These are phyloP conservation scores for Mallotus japonicus DNA, from an alignment of 441 rosid genomes.

Conservation along the genomic window DNA sequence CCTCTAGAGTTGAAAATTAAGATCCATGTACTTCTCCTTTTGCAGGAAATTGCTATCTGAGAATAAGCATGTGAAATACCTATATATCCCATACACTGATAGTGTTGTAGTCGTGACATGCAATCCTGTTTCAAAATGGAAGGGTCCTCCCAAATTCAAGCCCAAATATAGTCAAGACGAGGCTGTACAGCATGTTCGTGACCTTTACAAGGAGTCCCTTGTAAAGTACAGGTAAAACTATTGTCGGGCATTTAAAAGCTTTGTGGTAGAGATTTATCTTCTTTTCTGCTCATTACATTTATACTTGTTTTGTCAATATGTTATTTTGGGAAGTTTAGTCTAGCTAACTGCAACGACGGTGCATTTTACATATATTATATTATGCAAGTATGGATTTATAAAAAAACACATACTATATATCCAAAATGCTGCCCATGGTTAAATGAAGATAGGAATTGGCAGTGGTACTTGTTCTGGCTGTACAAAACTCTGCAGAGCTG, in stretches of 20 bases:
- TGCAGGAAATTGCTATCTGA: conserved; percentile 76
- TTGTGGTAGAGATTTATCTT: neutral
- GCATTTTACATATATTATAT: neutral
- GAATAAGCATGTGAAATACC: conserved; percentile 90
- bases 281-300: neutral
- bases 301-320: neutral
- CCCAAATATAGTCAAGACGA: conserved; percentile 73
- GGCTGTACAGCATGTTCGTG: conserved; percentile 67
- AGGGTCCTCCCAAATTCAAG: conserved; percentile 74
- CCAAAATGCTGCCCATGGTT: neutral
- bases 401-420: neutral
- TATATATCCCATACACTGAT: conserved; percentile 71
- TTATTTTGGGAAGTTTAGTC: neutral
- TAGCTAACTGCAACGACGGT: neutral
- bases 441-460: neutral
- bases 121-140: conserved; percentile 89
- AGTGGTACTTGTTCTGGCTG: neutral
- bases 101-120: conserved; percentile 85
- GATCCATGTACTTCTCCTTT: conserved; percentile 24
- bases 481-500: neutral
- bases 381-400: neutral
- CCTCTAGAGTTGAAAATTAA: conserved; percentile 2
- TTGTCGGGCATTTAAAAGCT: conserved; percentile 15
- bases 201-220: conserved; percentile 66
- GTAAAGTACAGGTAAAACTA: conserved; percentile 65